Base-by-base conservation (phyloP, 441 rosid genomes). In the Populus hybrid region DNA sequence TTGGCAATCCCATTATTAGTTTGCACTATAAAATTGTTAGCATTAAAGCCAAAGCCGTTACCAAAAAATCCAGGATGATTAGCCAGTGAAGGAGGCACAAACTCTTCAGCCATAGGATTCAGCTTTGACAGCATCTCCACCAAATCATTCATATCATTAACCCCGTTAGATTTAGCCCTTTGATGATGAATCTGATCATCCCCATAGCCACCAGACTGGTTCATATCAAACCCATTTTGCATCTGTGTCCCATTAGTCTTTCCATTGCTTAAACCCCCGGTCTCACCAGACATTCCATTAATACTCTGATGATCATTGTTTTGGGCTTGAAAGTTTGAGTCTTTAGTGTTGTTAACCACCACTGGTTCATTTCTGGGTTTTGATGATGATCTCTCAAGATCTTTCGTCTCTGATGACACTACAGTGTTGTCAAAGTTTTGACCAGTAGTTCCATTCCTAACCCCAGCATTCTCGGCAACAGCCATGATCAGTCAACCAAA, bases 71-170 rank as follows among this genome's bases (percentile, higher is more conserved):
- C 83, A 70, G 74, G 70, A 76, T 65, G 79, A 74, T 74, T 70
- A 46, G 82, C 82, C 36, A 89, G 80, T 7, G 97, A 94, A 32
- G 90, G 91, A 78, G 95, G 98, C 80, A 94, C 93, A 86, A 91
- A 92, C 73, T 92, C 97, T 79, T 89, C 84, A 67, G 98, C 98
- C 96, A 91, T 85, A 7, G 98, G 98, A 82, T 93, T 94, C 81
- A 94, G 83, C 85, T 91, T 94, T 9, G 92, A 91, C 83, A 95
- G 76, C 65, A 88, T 88, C 76, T 91, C 98, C 76, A 79, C 88
- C 89, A 94, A 83, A 70, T 87, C 85, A 76, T 80, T 90, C 86
- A 92, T 91, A 34, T 91, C 91, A 53, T 75, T 82, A 79, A 75
- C 36, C 61, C 76, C 83, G 68, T 76, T 72, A 63, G 82, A 71